Base-by-base conservation (phyloP, 345 rosid genomes). In the Heritiera littoralis region DNA sequence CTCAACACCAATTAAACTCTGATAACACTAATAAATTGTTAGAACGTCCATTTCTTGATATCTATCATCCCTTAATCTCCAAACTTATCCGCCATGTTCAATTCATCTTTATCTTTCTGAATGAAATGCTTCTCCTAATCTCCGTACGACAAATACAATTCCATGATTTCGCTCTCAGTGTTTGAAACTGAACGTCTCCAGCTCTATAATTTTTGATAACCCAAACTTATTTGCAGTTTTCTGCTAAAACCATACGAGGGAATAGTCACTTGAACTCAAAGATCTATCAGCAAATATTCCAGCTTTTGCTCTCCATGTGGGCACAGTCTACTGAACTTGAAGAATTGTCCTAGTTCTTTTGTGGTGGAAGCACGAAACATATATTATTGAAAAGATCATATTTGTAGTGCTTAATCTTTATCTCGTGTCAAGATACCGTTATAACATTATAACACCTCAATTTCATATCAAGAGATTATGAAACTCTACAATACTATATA, bases 41-140 rank as follows among this genome's bases (percentile, higher is more conserved):
- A 30, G 2, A 63, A 32, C 41, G 67, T 63, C 67, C 67, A 32
- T 63, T 63, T 63, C 67, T 30, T 60, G 63, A 58, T n/a, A 58
- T 58, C 63, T n/a, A n/a, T 58, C 63, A 58, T 58, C 63, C 2
- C 18, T 8, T 2, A 58, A 58, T n/a, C 63, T 58, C 54, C 6
- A 17, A 54, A 54, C 58, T 54, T 54, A 54, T 54, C n/a, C n/a
- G 15, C 7, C 18, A 6, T 15, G 20, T 60, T 60, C 13, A 13
- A 6, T 38, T 65, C 69, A 38, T 65, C 69, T 7, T 65, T 38
- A 14, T 65, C 69, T 38, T 38, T 10, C 35, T 38, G 46, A 65
- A 38, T 15, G 45, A 38, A 65, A 38, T 38, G 13, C 45, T 64
- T 65, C 69, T 35, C 69, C n/a, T 35, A 35, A 35, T 51, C 23